Percentiles rank a stretch among this genome's conserved stretches.
Conservation (phyloP, 352 stramenopile species). For the Plasmopara viticola region DNA sequence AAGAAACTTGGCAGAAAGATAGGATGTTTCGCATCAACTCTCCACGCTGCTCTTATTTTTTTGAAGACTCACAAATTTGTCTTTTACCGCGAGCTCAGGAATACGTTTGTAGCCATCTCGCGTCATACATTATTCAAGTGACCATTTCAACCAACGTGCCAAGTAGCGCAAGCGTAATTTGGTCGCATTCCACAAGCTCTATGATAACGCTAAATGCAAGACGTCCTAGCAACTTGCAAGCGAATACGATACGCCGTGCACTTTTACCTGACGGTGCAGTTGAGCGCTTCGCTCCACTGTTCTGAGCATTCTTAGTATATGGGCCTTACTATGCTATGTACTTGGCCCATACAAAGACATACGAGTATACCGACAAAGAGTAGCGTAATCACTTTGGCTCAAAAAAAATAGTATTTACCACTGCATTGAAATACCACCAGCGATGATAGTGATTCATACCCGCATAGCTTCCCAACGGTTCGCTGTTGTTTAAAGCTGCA, state of each 20-base stretch:
- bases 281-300: conserved; percentile 27
- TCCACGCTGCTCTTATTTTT: no score
- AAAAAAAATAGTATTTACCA: no score
- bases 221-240: conserved; percentile 66
- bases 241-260: conserved; percentile 76
- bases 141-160: conserved; percentile 73
- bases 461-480: conserved; percentile 34
- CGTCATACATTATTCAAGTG: conserved; percentile 73
- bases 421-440: conserved; percentile 53
- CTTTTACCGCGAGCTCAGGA: conserved; percentile 27
- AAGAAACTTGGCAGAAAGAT: no score
- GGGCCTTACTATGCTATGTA: conserved; percentile 80
- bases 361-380: conserved; percentile 52
- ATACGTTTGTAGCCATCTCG: conserved; percentile 59
- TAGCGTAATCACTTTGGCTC: conserved; percentile 34
- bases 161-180: conserved; percentile 56
- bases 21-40: no score
- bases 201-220: conserved; percentile 75
- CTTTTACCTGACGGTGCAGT: conserved; percentile 54
- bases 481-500: no score
- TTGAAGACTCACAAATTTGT: no score
- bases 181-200: conserved; percentile 58
- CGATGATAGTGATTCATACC: conserved; percentile 45
- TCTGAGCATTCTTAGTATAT: conserved; percentile 61
- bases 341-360: conserved; percentile 63